Conservation (phyloP, 2,329 filamentous ascomycete species). For the Monosporascus cannonballus region DNA sequence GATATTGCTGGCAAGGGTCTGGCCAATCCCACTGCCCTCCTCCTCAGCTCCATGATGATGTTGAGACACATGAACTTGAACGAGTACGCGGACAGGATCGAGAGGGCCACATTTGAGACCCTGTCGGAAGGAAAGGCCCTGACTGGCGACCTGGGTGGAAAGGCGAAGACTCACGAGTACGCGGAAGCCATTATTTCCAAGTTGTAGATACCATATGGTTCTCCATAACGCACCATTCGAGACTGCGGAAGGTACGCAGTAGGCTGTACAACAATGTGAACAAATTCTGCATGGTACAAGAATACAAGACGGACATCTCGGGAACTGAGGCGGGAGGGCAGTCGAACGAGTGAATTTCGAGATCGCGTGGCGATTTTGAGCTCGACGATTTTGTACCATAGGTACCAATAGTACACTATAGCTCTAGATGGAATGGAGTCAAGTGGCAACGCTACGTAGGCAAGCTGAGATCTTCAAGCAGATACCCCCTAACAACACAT, state of each 20-base stretch:
- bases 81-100: constrained; percentile 79
- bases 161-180: constrained; percentile 93
- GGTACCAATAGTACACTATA: too few relatives aligned
- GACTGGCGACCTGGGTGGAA: constrained; percentile 93
- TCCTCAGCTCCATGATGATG: constrained; percentile 99
- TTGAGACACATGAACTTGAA: constrained; percentile 93
- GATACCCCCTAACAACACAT: too few relatives aligned
- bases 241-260: constrained; percentile 15
- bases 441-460: too few relatives aligned
- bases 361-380: too few relatives aligned
- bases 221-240: constrained; percentile 17
- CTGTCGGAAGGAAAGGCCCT: constrained; percentile 93
- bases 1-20: constrained; percentile 95
- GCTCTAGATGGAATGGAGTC: too few relatives aligned
- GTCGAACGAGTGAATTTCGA: too few relatives aligned
- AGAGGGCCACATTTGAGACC: constrained; percentile 92
- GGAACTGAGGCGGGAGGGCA: too few relatives aligned
- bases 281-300: constrained; percentile 15
- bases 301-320: neutral
- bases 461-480: too few relatives aligned
- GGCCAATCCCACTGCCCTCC: constrained; percentile 93
- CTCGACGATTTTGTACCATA: too few relatives aligned
- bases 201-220: constrained; percentile 40
- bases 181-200: constrained; percentile 80
- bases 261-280: constrained; percentile 24